phyloP scores from a whole-genome alignment of 2,329 filamentous ascomycete genomes.

The Colletotrichum truncatum region DNA sequence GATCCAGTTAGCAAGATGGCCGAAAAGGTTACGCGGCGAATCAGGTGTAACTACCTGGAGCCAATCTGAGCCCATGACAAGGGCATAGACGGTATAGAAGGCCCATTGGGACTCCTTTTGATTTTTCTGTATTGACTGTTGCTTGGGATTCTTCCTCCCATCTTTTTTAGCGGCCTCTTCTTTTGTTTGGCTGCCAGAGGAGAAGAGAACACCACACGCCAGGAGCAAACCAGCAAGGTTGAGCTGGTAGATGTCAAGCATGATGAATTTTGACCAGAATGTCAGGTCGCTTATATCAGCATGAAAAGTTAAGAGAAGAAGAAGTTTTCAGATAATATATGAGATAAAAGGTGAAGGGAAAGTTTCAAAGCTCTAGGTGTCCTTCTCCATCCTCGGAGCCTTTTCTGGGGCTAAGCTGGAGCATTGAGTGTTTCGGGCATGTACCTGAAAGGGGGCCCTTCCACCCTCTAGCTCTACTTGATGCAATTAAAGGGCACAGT shows the following conservation, averaged over 20 bases:
- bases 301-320: not conserved
- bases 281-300: not conserved
- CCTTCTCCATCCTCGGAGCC: slow-evolving; percentile 19
- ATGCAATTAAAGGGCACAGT: too few relatives aligned
- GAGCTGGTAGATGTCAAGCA: slow-evolving; percentile 44
- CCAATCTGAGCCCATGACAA: slow-evolving; percentile 62
- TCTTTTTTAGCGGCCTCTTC: not conserved
- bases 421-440: slow-evolving; percentile 27
- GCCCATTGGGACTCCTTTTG: slow-evolving; percentile 35
- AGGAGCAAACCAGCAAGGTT: slow-evolving; percentile 43
- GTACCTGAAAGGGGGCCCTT: not conserved
- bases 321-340: not conserved
- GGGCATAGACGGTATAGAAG: slow-evolving; percentile 54
- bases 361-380: slow-evolving; percentile 17
- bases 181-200: slow-evolving; percentile 18
- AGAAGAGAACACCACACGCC: slow-evolving; percentile 39
- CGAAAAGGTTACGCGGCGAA: not conserved
- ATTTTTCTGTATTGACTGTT: not conserved
- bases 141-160: not conserved
- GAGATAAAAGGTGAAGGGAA: too few relatives aligned
- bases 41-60: slow-evolving; percentile 51
- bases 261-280: not conserved
- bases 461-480: not conserved
- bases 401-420: slow-evolving; percentile 22
- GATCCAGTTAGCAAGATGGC: not conserved